Base-by-base conservation (phyloP, 2,329 filamentous ascomycete species). In the Fusarium setosum region DNA sequence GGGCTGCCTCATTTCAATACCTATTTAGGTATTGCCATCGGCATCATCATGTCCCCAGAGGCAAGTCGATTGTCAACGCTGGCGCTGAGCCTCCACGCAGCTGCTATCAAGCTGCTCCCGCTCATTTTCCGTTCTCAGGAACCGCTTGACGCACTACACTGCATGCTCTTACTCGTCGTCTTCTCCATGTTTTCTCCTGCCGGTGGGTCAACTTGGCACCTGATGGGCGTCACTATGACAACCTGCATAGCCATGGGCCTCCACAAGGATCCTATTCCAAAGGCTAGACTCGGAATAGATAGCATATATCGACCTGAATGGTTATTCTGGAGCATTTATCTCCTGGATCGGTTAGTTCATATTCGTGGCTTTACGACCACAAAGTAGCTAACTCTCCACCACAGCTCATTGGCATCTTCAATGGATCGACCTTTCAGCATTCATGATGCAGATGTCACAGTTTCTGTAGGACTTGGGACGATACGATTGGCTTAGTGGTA, bases 241-340 rank as follows among this genome's bases (percentile, higher is more conserved):
- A 65, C 60, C 1, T 65, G 56, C 1, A 48, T 65, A 29, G 62
- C 62, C 1, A 38, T 44, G 11, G 61, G 62, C 0, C 11, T 65
- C 0, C 61, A 65, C 4, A 65, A 65, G 1, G 29, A 34, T 3
- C 4, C 21, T 0, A 26, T 56, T 0, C 40, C 45, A 0, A 50
- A 42, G 10, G 24, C 31, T 1, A 34, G 50, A 1, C 17, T 56
- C 2, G 45, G 47, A 2, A 3, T 3, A 1, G 24, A 61, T 4
- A 8, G 15, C 5, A 44, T 20, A 2, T 65, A 57, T n/a, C 50
- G 51, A 3, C 9, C 21, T 0, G 56, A 52, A 5, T 57, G 62
- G 62, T 3, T 65, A 5, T 65, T 65, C 4, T 65, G 62, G 62
- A 61, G 21, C 2, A 48, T 65, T 0, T 65, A 61, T 31, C n/a